A percentile compares a stretch with the other conserved stretches of the same genome.
Evolutionary conservation across 768 basidiomycete genomes (phyloP).

Genomic region (Candolleomyces aberdarensis): DNA sequence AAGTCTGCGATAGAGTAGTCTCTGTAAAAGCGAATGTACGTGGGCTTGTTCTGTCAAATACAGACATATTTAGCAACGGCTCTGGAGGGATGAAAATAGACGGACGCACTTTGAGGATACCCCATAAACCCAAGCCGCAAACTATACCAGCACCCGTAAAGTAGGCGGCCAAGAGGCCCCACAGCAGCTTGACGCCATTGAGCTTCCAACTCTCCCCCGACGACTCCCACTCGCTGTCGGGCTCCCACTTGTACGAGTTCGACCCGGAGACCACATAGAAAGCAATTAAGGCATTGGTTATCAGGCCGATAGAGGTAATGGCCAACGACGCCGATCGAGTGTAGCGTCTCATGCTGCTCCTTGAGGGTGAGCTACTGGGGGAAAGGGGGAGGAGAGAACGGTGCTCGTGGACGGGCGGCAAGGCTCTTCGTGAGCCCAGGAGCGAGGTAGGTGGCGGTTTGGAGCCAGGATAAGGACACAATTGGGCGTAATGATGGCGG

Average conservation of each 20-base stretch:
- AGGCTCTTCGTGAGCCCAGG: too few relatives aligned
- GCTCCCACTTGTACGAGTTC: constrained; percentile 41
- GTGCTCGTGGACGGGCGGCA: too few relatives aligned
- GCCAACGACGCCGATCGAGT: constrained; percentile 35
- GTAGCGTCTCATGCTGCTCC: constrained; percentile 5
- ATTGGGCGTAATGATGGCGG: too few relatives aligned
- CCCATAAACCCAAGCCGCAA: constrained; percentile 61
- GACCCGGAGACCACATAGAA: constrained; percentile 34
- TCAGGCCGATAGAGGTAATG: constrained; percentile 34
- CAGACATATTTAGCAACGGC: neutral
- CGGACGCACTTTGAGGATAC: constrained; percentile 60
- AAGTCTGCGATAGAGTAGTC: constrained; percentile 82
- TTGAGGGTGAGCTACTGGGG: too few relatives aligned
- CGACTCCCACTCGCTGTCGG: constrained; percentile 44
- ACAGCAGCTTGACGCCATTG: constrained; percentile 50
- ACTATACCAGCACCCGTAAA: constrained; percentile 64
- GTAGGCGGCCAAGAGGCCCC: constrained; percentile 63
- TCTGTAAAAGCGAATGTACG: constrained; percentile 75
- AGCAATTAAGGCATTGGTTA: constrained; percentile 32
- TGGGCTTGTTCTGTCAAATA: constrained; percentile 51
- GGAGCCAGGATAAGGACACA: too few relatives aligned
- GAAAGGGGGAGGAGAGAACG: too few relatives aligned
- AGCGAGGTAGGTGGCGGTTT: too few relatives aligned
- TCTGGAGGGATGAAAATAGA: neutral
- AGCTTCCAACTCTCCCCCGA: constrained; percentile 33